Evolutionary conservation across 345 rosid genomes (phyloP).

Genomic region (Brassica cretica): DNA sequence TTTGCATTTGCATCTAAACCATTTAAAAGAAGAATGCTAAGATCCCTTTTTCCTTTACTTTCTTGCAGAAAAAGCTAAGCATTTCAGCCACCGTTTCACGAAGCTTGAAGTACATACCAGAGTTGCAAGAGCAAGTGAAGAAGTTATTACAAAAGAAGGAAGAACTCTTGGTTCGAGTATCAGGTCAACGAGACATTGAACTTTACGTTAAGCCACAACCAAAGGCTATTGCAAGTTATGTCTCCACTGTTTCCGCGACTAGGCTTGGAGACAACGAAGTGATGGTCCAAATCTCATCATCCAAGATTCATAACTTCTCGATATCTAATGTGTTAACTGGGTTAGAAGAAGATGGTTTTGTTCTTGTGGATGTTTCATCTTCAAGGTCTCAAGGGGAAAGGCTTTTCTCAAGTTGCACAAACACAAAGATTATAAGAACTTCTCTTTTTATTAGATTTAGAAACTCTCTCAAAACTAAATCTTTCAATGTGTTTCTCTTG

Average conservation of each 20-base stretch:
- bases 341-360: constrained; percentile 51
- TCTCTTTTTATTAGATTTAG: too few species aligned
- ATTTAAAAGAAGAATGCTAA: background rate
- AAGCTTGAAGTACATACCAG: background rate
- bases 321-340: constrained; percentile 45
- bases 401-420: too few species aligned
- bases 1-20: background rate
- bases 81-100: background rate
- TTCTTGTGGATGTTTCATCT: constrained; percentile 55
- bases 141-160: background rate
- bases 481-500: too few species aligned
- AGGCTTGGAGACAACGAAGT: constrained; percentile 48
- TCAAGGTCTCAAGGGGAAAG: constrained; percentile 52
- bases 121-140: background rate
- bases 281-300: constrained; percentile 46
- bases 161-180: background rate
- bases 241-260: constrained; percentile 42
- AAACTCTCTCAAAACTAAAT: too few species aligned
- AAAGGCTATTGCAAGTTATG: background rate
- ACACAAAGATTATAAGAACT: too few species aligned
- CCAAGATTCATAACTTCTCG: constrained; percentile 35
- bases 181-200: background rate
- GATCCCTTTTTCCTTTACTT: background rate
- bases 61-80: background rate
- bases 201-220: constrained; percentile 8